These are phyloP conservation scores for Picochlorum costavermella DNA, from an alignment of 139 green algal genomes.

Conservation along the genomic window DNA sequence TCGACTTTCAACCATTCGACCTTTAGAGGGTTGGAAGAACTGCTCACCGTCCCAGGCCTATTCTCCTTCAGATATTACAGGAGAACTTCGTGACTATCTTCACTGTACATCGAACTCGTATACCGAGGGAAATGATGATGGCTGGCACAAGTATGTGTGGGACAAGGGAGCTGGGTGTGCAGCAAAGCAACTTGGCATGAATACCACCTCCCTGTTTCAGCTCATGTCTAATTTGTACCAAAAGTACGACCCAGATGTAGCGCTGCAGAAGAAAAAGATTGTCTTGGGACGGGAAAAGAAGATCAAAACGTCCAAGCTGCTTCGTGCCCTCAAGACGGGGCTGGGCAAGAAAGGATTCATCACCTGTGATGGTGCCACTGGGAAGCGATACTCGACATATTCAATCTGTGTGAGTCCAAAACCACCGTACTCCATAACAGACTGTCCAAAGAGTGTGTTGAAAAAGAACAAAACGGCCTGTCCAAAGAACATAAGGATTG, in stretches of 20 bases:
- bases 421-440: neutral
- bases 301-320: neutral
- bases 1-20: too few species aligned
- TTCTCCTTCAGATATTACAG: neutral
- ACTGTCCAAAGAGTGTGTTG: neutral
- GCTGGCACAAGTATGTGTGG: neutral
- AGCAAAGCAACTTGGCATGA: neutral
- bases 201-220: neutral
- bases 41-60: neutral
- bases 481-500: too few species aligned
- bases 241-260: conserved; percentile 1
- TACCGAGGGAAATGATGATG: neutral
- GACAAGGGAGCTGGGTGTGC: conserved; percentile 2
- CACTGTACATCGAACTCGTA: neutral
- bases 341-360: neutral
- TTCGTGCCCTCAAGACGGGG: neutral
- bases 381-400: neutral
- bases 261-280: neutral
- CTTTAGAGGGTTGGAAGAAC: too few species aligned
- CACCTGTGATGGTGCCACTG: conserved; percentile 1
- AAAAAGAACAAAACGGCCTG: too few species aligned
- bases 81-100: neutral
- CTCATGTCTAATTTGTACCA: neutral
- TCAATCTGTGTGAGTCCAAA: neutral
- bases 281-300: neutral